These are phyloP conservation scores for Dionaea muscipula DNA, from an alignment of 179 eudicot species.

Conservation along the genomic window DNA sequence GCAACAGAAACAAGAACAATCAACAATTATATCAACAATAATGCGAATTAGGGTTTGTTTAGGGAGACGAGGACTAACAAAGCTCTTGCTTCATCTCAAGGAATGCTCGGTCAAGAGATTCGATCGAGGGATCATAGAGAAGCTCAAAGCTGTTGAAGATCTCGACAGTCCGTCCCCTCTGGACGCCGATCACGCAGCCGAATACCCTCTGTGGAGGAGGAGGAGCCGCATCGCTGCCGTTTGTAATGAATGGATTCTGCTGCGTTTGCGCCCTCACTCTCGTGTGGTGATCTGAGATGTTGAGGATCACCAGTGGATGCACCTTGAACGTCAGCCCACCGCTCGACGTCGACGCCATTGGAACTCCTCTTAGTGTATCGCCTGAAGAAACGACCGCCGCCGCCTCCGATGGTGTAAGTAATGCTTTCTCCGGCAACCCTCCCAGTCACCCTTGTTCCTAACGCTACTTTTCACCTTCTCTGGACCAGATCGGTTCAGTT, in stretches of 20 bases:
- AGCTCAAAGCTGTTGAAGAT: constrained; percentile 94
- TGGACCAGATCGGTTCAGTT: too few relatives aligned
- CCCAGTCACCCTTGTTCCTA: too few relatives aligned
- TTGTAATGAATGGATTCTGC: constrained; percentile 17
- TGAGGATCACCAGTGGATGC: constrained; percentile 83
- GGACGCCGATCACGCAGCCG: constrained; percentile 94
- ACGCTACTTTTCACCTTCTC: too few relatives aligned
- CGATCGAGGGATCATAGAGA: constrained; percentile 41
- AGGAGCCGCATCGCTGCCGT: constrained; percentile 16
- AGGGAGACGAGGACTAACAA: constrained; percentile 33
- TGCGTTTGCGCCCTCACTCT: constrained; percentile 62
- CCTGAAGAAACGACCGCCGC: too few relatives aligned
- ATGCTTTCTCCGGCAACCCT: too few relatives aligned
- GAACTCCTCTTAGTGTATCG: too few relatives aligned
- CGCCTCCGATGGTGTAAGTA: too few relatives aligned
- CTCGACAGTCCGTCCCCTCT: constrained; percentile 89
- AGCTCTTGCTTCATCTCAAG: constrained; percentile 90
- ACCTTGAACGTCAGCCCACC: constrained; percentile 94
- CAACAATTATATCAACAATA: too few relatives aligned
- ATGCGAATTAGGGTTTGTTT: too few relatives aligned
- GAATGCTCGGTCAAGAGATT: constrained; percentile 67
- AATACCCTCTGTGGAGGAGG: constrained; percentile 45
- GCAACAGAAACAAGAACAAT: too few relatives aligned
- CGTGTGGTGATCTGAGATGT: constrained; percentile 87
- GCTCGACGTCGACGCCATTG: constrained; percentile 41